Percentiles rank a stretch among this genome's conserved stretches.
phyloP scores from a whole-genome alignment of 768 basidiomycete species.

The Boletus subparvulus region DNA sequence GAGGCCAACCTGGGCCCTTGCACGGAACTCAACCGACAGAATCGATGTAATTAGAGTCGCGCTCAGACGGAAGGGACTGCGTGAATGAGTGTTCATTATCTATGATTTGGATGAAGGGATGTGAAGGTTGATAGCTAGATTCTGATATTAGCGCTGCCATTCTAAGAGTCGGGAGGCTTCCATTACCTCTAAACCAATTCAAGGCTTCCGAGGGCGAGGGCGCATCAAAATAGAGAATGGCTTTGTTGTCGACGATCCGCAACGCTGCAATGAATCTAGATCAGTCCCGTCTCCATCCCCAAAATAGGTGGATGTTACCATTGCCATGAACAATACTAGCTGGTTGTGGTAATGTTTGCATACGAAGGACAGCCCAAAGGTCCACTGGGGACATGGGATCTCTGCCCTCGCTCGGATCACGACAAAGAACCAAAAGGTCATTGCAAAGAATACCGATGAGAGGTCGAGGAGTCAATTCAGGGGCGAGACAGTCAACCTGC shows the following conservation, averaged over 20 bases:
- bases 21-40: slow-evolving; percentile 10
- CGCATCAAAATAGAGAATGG: slow-evolving; percentile 85
- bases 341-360: slow-evolving; percentile 91
- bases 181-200: slow-evolving; percentile 84
- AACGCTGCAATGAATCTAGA: slow-evolving; percentile 48
- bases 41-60: slow-evolving; percentile 5
- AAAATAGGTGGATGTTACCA: slow-evolving; percentile 41
- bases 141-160: slow-evolving; percentile 5
- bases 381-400: slow-evolving; percentile 78
- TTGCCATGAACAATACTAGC: slow-evolving; percentile 89
- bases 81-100: slow-evolving; percentile 25
- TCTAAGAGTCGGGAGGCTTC: slow-evolving; percentile 8
- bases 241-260: slow-evolving; percentile 89
- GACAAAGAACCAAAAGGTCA: slow-evolving; percentile 89
- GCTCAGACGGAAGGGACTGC: slow-evolving; percentile 4
- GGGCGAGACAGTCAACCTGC: slow-evolving; percentile 87
- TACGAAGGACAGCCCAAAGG: slow-evolving; percentile 93
- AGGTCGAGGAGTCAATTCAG: slow-evolving; percentile 78
- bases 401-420: slow-evolving; percentile 78
- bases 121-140: slow-evolving; percentile 81
- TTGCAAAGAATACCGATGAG: slow-evolving; percentile 86
- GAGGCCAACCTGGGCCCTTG: slow-evolving; percentile 23
- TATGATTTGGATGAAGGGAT: slow-evolving; percentile 80
- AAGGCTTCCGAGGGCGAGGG: slow-evolving; percentile 81
- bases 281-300: slow-evolving; percentile 5